Conservation (phyloP, 345 rosid species). For the Corchorus capsularis region DNA sequence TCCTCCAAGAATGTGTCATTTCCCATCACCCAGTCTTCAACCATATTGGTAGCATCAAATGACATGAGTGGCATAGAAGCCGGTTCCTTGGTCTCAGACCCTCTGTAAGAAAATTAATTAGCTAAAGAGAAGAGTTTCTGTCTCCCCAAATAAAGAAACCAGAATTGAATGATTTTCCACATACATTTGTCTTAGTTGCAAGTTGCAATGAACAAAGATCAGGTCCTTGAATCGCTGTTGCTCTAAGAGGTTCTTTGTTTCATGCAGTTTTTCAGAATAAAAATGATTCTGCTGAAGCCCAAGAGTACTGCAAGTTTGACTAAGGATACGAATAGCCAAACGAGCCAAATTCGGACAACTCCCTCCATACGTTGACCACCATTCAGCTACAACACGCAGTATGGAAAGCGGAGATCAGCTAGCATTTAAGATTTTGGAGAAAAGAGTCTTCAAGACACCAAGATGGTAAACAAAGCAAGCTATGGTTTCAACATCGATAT, state of each 20-base stretch:
- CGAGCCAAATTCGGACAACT: conserved; percentile 87
- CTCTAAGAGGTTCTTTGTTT: conserved; percentile 74
- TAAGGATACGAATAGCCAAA: conserved; percentile 73
- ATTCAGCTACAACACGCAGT: conserved; percentile 61
- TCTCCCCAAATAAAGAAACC: background rate
- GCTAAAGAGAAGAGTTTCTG: conserved; percentile 16
- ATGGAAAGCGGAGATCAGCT: conserved; percentile 2
- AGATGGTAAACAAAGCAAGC: background rate
- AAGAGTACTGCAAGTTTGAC: conserved; percentile 73
- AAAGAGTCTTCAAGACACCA: conserved; percentile 6
- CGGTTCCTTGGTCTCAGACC: conserved; percentile 40
- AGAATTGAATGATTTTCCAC: conserved; percentile 21
- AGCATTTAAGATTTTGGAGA: background rate
- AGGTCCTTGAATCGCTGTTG: conserved; percentile 67
- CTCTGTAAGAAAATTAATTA: conserved; percentile 26
- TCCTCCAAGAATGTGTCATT: conserved; percentile 57
- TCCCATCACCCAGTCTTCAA: conserved; percentile 81
- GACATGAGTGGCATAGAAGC: conserved; percentile 51
- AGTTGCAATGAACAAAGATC: conserved; percentile 77
- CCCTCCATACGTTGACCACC: conserved; percentile 98
- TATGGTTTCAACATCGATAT: conserved; percentile 5
- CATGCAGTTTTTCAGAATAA: conserved; percentile 49
- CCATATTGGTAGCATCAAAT: conserved; percentile 38
- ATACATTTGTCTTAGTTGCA: conserved; percentile 70
- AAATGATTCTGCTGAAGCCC: conserved; percentile 43